Evolutionary conservation across 345 rosid species (phyloP).

Genomic region (Melaleuca quinquenervia): DNA sequence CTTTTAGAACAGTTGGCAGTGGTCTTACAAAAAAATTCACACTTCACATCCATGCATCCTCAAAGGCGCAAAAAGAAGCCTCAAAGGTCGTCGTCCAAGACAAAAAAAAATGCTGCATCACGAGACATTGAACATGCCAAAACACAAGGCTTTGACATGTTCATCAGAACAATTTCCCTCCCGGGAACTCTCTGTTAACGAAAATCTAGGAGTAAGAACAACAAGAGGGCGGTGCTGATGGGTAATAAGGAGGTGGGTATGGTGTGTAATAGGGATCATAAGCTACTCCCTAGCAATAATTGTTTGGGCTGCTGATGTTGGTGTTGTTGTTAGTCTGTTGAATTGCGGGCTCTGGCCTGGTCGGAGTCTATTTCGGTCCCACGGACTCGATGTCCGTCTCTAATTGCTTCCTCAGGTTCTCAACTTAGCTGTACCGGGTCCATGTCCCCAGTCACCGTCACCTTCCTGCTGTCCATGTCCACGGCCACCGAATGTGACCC

Average conservation of each 20-base stretch:
- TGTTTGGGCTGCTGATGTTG: background rate
- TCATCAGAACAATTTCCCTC: background rate
- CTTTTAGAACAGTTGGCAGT: too few species aligned
- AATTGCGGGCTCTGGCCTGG: background rate
- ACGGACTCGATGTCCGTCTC: background rate
- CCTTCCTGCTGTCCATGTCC: slow-evolving; percentile 6
- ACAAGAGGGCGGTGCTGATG: background rate
- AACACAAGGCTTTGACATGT: background rate
- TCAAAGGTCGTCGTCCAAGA: background rate
- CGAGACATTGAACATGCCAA: background rate
- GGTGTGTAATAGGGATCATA: background rate
- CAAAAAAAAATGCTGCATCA: background rate
- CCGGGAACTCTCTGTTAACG: background rate
- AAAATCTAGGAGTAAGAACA: background rate
- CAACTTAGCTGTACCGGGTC: slow-evolving; percentile 2
- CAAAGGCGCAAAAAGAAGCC: background rate
- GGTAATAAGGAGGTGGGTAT: background rate
- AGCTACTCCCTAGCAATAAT: background rate
- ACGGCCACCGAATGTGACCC: slow-evolving; percentile 5
- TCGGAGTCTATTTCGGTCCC: slow-evolving; percentile 10
- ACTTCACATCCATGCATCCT: background rate
- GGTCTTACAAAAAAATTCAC: too few species aligned
- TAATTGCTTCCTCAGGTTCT: slow-evolving; percentile 5
- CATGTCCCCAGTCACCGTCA: slow-evolving; percentile 10
- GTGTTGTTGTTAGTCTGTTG: background rate